These are phyloP conservation scores for Vachellia collinsii DNA, from an alignment of 306 rosid genomes.

Conservation along the genomic window DNA sequence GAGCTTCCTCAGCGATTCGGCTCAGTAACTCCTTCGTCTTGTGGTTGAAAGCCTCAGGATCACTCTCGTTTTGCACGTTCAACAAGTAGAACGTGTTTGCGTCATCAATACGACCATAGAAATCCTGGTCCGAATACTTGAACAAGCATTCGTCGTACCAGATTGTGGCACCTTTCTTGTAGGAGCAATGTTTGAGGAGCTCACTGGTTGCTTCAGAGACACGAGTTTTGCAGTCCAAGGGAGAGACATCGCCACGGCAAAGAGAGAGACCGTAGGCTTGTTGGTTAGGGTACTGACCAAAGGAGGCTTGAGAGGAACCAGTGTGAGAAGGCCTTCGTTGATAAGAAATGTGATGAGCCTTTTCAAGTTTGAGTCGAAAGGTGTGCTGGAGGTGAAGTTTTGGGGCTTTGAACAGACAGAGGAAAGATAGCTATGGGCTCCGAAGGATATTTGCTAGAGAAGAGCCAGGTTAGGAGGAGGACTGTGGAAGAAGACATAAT, in stretches of 20 bases:
- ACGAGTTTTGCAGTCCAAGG: conserved; percentile 47
- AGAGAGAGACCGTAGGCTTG: conserved; percentile 42
- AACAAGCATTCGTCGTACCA: conserved; percentile 45
- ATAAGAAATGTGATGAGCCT: conserved; percentile 5
- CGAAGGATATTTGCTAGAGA: neutral
- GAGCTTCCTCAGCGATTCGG: conserved; percentile 24
- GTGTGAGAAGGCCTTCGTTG: conserved; percentile 32
- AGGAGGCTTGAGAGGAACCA: conserved; percentile 40
- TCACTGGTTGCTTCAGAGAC: conserved; percentile 33
- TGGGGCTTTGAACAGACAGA: neutral
- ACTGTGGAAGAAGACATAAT: neutral
- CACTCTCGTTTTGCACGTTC: conserved; percentile 28
- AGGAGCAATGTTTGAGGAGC: conserved; percentile 29
- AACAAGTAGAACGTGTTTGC: neutral
- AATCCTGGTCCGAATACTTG: conserved; percentile 42
- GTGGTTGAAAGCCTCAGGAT: conserved; percentile 29
- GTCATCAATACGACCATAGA: conserved; percentile 46
- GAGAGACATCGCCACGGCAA: conserved; percentile 42
- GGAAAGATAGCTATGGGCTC: neutral
- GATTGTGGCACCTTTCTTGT: conserved; percentile 38
- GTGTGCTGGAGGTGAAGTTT: neutral
- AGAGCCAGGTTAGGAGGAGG: neutral
- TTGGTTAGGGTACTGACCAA: conserved; percentile 21
- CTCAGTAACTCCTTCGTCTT: conserved; percentile 33
- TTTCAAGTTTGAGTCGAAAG: neutral